Evolutionary conservation across 148 eudicot genomes (phyloP).

Genomic region (Arbutus unedo): DNA sequence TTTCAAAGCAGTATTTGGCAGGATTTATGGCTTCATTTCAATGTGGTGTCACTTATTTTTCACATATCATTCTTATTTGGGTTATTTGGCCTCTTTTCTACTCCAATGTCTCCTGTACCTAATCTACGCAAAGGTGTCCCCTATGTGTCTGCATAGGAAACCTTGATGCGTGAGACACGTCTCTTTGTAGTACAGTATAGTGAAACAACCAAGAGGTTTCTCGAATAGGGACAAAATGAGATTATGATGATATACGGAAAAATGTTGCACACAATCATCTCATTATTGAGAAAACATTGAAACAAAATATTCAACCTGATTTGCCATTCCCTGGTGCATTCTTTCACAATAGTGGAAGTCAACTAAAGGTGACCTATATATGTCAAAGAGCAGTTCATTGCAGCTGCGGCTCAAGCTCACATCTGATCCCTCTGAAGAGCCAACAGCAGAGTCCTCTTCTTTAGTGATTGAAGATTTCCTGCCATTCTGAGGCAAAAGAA

Average conservation of each 20-base stretch:
- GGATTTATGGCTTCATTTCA: neutral
- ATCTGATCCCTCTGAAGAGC: conserved; percentile 37
- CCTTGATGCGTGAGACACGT: neutral
- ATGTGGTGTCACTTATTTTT: neutral
- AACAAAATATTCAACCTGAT: conserved; percentile 48
- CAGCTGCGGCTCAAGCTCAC: conserved; percentile 49
- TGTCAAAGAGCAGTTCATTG: conserved; percentile 43
- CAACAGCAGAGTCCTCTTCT: conserved; percentile 34
- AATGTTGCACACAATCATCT: neutral
- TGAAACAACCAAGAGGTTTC: conserved; percentile 1
- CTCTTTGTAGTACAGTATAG: neutral
- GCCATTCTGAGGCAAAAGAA: conserved; percentile 43
- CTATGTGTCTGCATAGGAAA: neutral
- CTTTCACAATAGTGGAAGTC: conserved; percentile 77
- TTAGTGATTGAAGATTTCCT: conserved; percentile 31
- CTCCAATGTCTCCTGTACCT: neutral
- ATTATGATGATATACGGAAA: neutral
- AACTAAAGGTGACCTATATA: conserved; percentile 52
- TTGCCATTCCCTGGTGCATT: conserved; percentile 42
- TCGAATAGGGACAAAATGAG: neutral
- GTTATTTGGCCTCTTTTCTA: neutral
- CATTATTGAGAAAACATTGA: neutral
- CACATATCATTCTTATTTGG: neutral
- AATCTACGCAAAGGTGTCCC: neutral
- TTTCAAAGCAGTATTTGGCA: neutral